Percentiles rank a stretch among this genome's conserved stretches.
Conservation (phyloP, 352 stramenopile species). For the Pseudoperonospora humuli region DNA sequence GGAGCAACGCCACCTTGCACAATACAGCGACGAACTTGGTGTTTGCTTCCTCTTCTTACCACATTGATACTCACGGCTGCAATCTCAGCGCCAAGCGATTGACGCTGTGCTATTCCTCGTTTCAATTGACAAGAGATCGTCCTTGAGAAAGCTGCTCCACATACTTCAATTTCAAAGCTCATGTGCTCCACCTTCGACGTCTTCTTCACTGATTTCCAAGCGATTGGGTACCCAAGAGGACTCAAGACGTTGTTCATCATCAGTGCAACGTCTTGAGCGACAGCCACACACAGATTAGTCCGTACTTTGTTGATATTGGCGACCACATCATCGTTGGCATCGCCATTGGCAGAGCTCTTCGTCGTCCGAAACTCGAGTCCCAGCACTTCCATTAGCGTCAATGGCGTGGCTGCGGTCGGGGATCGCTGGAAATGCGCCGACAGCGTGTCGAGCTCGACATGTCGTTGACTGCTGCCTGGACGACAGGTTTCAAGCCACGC, state of each 20-base stretch:
- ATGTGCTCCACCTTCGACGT: neutral
- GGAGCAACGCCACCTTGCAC: conserved; percentile 26
- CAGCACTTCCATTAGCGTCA: conserved; percentile 13
- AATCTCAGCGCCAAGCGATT: conserved; percentile 23
- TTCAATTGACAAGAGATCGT: conserved; percentile 13
- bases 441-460: conserved; percentile 16
- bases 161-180: conserved; percentile 31
- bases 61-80: conserved; percentile 22
- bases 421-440: conserved; percentile 8
- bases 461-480: conserved; percentile 1
- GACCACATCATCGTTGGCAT: conserved; percentile 11
- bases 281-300: conserved; percentile 9
- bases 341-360: conserved; percentile 13
- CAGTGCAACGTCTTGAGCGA: conserved; percentile 1
- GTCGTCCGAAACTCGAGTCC: conserved; percentile 20
- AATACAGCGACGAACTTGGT: conserved; percentile 2
- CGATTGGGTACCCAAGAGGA: conserved; percentile 19
- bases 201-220: conserved; percentile 4
- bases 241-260: conserved; percentile 7
- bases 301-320: conserved; percentile 18
- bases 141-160: conserved; percentile 9
- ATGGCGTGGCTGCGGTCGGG: neutral
- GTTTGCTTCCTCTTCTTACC: conserved; percentile 2
- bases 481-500: conserved; percentile 13
- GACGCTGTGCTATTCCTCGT: conserved; percentile 19